A percentile compares a stretch with the other conserved stretches of the same genome.
These are phyloP conservation scores for Mangifera indica DNA, from an alignment of 345 rosid species.

Conservation along the genomic window DNA sequence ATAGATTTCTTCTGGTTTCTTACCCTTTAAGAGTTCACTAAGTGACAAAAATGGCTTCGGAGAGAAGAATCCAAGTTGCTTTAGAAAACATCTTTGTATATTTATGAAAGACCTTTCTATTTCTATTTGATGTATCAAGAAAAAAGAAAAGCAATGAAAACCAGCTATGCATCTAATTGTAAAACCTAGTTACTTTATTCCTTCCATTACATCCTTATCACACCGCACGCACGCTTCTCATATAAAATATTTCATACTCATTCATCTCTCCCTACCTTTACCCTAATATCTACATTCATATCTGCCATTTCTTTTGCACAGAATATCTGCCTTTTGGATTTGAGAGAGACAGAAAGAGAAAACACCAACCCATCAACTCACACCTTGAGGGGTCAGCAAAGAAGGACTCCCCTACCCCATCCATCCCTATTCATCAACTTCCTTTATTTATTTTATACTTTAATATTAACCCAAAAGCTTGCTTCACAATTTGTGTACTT, in stretches of 20 bases:
- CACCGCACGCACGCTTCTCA: constrained; percentile 34
- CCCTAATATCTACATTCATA: neutral
- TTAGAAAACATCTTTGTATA: neutral
- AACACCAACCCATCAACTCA: constrained; percentile 6
- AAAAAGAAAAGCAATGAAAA: constrained; percentile 17
- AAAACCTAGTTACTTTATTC: constrained; percentile 27
- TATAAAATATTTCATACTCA: constrained; percentile 5
- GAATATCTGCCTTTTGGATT: constrained; percentile 10
- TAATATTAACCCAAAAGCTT: constrained; percentile 12
- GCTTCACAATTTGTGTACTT: constrained; percentile 1
- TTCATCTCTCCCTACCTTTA: constrained; percentile 14
- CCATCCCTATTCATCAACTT: constrained; percentile 1
- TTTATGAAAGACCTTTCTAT: neutral
- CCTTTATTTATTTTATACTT: neutral
- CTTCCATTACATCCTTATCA: constrained; percentile 32
- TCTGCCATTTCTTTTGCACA: constrained; percentile 1
- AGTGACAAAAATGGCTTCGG: too few species aligned
- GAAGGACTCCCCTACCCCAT: too few species aligned
- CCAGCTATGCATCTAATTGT: constrained; percentile 20
- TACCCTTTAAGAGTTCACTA: too few species aligned
- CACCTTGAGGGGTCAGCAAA: constrained; percentile 27
- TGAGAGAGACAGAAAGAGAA: constrained; percentile 11
- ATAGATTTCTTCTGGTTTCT: too few species aligned
- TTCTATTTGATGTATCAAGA: neutral
- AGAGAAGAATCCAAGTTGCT: constrained; percentile 29